These are phyloP conservation scores for Cordyceps tenuipes DNA, from an alignment of 2,329 filamentous ascomycete genomes.

Conservation along the genomic window DNA sequence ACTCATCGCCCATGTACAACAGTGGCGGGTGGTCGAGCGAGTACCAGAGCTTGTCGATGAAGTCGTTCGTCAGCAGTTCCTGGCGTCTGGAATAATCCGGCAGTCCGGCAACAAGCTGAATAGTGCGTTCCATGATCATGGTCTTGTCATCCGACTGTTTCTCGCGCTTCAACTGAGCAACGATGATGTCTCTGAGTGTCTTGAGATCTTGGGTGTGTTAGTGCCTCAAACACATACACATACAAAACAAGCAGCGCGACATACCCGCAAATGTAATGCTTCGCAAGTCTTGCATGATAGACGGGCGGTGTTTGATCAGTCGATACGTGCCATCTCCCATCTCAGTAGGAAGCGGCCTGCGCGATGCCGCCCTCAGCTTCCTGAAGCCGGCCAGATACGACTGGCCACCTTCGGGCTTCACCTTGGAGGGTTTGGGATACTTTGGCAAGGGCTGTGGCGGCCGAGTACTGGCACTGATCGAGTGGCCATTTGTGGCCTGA, in stretches of 20 bases:
- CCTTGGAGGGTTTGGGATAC: neutral
- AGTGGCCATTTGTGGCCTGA: neutral
- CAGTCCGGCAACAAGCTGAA: slow-evolving; percentile 59
- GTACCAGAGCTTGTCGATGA: slow-evolving; percentile 63
- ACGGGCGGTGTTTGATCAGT: slow-evolving; percentile 35
- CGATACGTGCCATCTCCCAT: slow-evolving; percentile 55
- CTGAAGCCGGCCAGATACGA: slow-evolving; percentile 21
- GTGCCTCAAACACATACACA: neutral
- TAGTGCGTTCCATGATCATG: slow-evolving; percentile 67
- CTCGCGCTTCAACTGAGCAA: slow-evolving; percentile 53
- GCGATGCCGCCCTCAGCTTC: slow-evolving; percentile 37
- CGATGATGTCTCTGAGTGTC: slow-evolving; percentile 53
- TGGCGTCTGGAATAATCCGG: slow-evolving; percentile 54
- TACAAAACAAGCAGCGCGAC: neutral
- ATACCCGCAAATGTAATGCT: slow-evolving; percentile 2
- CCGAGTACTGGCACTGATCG: neutral
- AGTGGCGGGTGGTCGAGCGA: slow-evolving; percentile 65
- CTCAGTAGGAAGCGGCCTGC: slow-evolving; percentile 54
- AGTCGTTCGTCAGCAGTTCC: slow-evolving; percentile 54
- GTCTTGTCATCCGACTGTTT: slow-evolving; percentile 64
- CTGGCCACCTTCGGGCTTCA: neutral
- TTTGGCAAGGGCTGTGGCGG: neutral
- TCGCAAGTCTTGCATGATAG: neutral
- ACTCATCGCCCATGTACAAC: slow-evolving; percentile 54
- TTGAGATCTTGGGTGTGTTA: slow-evolving; percentile 43